Percentiles rank a stretch among this genome's conserved stretches.
These are phyloP conservation scores for Periconia sp. DNA, from an alignment of 2,329 filamentous ascomycete species.

Conservation along the genomic window DNA sequence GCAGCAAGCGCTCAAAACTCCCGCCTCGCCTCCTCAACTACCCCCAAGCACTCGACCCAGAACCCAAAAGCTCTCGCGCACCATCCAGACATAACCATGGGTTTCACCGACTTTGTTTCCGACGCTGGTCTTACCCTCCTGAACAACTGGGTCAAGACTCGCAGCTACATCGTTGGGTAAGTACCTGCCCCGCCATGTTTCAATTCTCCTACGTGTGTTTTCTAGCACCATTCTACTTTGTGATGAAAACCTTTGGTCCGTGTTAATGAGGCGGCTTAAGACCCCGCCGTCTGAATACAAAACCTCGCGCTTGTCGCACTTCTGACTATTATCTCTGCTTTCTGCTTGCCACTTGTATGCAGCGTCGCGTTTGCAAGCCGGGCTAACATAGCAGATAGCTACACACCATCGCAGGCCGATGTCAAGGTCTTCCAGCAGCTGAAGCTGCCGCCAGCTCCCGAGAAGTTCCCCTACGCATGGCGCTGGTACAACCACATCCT, in stretches of 20 bases:
- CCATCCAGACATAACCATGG: conserved; percentile 62
- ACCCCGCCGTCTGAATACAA: conserved; percentile 82
- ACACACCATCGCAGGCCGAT: conserved; percentile 88
- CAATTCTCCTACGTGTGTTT: conserved; percentile 20
- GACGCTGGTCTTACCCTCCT: conserved; percentile 72
- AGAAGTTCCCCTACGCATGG: conserved; percentile 91
- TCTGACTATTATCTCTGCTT: conserved; percentile 67
- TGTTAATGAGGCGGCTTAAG: conserved; percentile 96
- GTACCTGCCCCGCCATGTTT: conserved; percentile 51
- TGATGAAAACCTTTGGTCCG: conserved; percentile 94
- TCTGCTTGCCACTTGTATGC: conserved; percentile 18
- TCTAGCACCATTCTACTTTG: conserved; percentile 44
- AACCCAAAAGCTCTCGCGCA: too few species aligned
- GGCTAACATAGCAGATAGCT: conserved; percentile 51
- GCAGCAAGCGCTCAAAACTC: too few species aligned
- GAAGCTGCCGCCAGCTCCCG: conserved; percentile 73
- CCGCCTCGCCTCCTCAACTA: conserved; percentile 10
- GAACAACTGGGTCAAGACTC: conserved; percentile 75
- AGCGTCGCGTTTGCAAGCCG: conserved; percentile 17
- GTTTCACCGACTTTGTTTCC: conserved; percentile 71
- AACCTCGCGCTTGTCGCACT: conserved; percentile 77
- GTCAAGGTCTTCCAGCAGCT: conserved; percentile 93
- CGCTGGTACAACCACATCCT: conserved; percentile 99
- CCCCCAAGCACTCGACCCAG: too few species aligned
- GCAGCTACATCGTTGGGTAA: conserved; percentile 84